Conservation (phyloP, 257 asterid genomes). For the Solanum chmielewskii region DNA sequence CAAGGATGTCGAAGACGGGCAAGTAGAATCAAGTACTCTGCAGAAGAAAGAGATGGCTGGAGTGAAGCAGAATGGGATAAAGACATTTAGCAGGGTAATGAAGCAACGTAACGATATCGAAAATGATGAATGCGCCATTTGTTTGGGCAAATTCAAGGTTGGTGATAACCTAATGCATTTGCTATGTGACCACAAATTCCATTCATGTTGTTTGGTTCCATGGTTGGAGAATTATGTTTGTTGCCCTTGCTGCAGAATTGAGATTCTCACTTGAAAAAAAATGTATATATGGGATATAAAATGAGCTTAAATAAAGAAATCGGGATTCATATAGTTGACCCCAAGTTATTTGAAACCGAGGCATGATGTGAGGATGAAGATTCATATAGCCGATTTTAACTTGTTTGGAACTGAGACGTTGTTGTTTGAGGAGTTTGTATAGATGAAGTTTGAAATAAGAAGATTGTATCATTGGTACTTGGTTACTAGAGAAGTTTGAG, state of each 20-base stretch:
- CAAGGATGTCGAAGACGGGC: not conserved
- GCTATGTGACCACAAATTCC: slow-evolving; percentile 8
- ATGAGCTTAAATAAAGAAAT: not conserved
- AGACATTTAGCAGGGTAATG: not conserved
- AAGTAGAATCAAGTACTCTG: not conserved
- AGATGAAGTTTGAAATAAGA: not conserved
- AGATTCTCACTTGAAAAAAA: slow-evolving; percentile 15
- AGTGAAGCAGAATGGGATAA: not conserved
- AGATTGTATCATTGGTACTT: not conserved
- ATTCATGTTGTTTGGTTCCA: slow-evolving; percentile 10
- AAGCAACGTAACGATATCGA: not conserved
- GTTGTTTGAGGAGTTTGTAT: not conserved
- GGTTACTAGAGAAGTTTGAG: not conserved
- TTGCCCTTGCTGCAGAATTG: slow-evolving; percentile 18
- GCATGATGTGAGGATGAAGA: not conserved
- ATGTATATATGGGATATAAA: not conserved
- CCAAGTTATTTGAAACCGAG: no score
- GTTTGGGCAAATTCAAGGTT: slow-evolving; percentile 1
- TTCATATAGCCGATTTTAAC: not conserved
- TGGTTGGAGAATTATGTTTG: slow-evolving; percentile 1
- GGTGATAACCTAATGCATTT: slow-evolving; percentile 5
- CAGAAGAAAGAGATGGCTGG: not conserved
- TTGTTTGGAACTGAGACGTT: not conserved
- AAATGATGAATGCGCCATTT: slow-evolving; percentile 3
- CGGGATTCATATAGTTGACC: not conserved